A percentile compares a stretch with the other conserved stretches of the same genome.
phyloP scores from a whole-genome alignment of 768 basidiomycete genomes.

The Lyophyllum decastes region DNA sequence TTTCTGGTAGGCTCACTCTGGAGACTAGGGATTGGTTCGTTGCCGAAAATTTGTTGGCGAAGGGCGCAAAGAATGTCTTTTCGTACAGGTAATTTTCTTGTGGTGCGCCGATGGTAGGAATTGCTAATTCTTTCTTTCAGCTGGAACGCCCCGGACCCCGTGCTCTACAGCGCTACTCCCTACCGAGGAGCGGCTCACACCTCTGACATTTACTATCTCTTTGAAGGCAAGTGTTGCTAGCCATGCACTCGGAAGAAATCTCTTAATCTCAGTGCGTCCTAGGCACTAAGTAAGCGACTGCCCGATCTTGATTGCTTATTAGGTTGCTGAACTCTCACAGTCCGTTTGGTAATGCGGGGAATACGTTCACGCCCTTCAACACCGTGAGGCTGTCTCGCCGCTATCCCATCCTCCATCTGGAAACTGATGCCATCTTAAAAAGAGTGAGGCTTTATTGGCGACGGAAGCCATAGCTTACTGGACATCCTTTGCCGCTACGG shows the following conservation, averaged over 20 bases:
- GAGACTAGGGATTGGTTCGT: conserved; percentile 38
- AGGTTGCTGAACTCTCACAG: conserved; percentile 8
- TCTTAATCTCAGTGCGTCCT: background rate
- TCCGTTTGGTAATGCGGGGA: conserved; percentile 31
- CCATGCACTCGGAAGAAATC: background rate
- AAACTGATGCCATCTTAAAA: background rate
- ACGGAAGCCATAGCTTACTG: conserved; percentile 43
- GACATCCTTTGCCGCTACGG: conserved; percentile 40
- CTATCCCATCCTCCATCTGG: background rate
- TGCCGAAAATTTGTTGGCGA: conserved; percentile 30
- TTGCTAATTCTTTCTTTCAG: conserved; percentile 18
- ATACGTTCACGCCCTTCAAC: conserved; percentile 39
- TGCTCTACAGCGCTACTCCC: conserved; percentile 33
- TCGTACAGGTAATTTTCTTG: conserved; percentile 28
- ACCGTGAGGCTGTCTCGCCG: conserved; percentile 20
- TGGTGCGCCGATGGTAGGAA: background rate
- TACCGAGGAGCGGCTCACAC: conserved; percentile 44
- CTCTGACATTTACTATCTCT: conserved; percentile 43
- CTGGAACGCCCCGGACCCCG: conserved; percentile 45
- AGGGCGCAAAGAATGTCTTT: conserved; percentile 33
- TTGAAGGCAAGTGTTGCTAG: conserved; percentile 33
- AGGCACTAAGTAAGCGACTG: background rate
- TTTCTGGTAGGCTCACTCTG: background rate
- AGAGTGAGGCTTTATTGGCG: conserved; percentile 39
- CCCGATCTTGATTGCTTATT: background rate